Conservation (phyloP, 371 early-diverging fungal species). For the Syncephalis plumigaleata region DNA sequence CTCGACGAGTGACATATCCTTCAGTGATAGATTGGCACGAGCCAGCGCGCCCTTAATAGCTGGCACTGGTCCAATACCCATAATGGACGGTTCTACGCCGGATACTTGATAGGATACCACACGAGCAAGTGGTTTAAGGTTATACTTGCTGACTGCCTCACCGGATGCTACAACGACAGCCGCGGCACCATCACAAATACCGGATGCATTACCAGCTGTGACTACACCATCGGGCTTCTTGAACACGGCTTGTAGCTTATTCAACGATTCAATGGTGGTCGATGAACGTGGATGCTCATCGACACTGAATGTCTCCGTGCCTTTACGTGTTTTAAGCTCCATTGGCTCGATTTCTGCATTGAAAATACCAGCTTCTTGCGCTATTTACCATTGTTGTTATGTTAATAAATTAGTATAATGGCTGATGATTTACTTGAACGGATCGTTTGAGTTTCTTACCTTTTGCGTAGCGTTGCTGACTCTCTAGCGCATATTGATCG, state of each 20-base stretch:
- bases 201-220: slow-evolving; percentile 91
- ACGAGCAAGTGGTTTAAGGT: slow-evolving; percentile 67
- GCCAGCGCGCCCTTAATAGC: slow-evolving; percentile 79
- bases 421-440: not conserved
- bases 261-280: slow-evolving; percentile 58
- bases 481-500: slow-evolving; percentile 67
- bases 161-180: slow-evolving; percentile 78
- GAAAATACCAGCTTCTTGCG: slow-evolving; percentile 55
- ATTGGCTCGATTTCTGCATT: slow-evolving; percentile 72
- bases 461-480: slow-evolving; percentile 79
- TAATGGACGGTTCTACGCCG: slow-evolving; percentile 68
- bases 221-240: slow-evolving; percentile 73
- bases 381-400: slow-evolving; percentile 24
- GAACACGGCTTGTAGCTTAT: slow-evolving; percentile 76
- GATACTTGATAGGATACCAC: slow-evolving; percentile 73
- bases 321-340: slow-evolving; percentile 65
- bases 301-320: slow-evolving; percentile 29
- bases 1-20: slow-evolving; percentile 83
- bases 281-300: slow-evolving; percentile 90
- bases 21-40: slow-evolving; percentile 55
- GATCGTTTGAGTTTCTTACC: slow-evolving; percentile 23
- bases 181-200: slow-evolving; percentile 93
- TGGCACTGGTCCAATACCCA: slow-evolving; percentile 90
- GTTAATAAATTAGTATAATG: too few species aligned
- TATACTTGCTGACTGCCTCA: slow-evolving; percentile 63